Percentiles rank a stretch among this genome's conserved stretches.
phyloP scores from a whole-genome alignment of 139 green algal species.

The Protoeuglena noctilucae region DNA sequence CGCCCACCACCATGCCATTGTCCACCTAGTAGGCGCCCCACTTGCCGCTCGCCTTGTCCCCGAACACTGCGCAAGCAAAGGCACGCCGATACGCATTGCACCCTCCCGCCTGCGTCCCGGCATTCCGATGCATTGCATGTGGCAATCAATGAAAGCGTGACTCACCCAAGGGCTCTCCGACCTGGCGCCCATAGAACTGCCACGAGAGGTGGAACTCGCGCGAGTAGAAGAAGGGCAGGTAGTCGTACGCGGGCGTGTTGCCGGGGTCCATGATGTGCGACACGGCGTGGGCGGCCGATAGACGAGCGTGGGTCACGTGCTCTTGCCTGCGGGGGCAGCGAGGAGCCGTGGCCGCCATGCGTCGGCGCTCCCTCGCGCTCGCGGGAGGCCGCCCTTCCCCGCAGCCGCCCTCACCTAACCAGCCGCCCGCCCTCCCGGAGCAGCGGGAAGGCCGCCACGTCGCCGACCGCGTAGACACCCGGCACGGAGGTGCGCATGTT shows the following conservation, averaged over 20 bases:
- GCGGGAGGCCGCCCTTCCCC: no score
- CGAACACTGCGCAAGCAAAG: not conserved
- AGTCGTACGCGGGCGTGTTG: constrained; percentile 51
- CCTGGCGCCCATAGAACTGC: constrained; percentile 28
- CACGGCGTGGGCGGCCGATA: constrained; percentile 37
- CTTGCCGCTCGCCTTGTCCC: constrained; percentile 28
- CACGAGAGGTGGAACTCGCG: constrained; percentile 73
- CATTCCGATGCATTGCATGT: constrained; percentile 24
- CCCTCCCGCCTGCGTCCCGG: constrained; percentile 33
- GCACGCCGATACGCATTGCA: not conserved
- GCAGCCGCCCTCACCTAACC: no score
- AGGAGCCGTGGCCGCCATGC: no score
- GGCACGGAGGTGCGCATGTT: constrained; percentile 33
- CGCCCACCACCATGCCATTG: constrained; percentile 57
- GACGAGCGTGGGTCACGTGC: constrained; percentile 57
- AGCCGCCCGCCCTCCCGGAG: constrained; percentile 21
- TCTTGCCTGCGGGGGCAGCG: no score
- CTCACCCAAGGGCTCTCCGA: not conserved
- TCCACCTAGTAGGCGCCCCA: constrained; percentile 74
- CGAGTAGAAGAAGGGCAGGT: constrained; percentile 88
- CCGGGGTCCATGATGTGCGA: constrained; percentile 16
- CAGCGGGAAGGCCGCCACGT: constrained; percentile 79
- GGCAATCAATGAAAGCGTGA: constrained; percentile 41
- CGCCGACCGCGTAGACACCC: constrained; percentile 73
- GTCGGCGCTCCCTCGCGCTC: no score